Percentiles rank a stretch among this genome's conserved stretches.
phyloP scores from a whole-genome alignment of 352 stramenopile genomes.

The Phytophthora quininea region DNA sequence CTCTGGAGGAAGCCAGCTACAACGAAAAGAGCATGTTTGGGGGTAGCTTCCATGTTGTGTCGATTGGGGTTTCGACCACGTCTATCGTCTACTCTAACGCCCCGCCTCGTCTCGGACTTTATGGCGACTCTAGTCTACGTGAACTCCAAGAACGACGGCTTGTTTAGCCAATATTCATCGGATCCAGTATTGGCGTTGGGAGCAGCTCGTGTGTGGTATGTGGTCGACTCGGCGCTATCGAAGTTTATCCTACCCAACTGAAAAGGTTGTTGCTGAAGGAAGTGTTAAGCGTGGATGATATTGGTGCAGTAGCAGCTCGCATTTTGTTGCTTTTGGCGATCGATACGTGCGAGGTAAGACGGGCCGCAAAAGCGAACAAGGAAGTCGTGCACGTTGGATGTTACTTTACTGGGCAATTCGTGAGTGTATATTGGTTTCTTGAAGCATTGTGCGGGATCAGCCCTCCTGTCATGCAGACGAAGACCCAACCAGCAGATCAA shows the following conservation, averaged over 20 bases:
- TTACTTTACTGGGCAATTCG: not conserved
- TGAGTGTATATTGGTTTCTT: not conserved
- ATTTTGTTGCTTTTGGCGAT: not conserved
- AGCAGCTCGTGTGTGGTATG: not conserved
- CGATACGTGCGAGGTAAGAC: not conserved
- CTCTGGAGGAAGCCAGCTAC: not conserved
- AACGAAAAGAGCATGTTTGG: not conserved
- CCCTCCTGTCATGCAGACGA: not conserved
- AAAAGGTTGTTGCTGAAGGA: not conserved
- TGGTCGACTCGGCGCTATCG: not conserved
- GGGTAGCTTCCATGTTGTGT: not conserved
- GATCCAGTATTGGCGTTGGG: not conserved
- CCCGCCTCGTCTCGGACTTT: not conserved
- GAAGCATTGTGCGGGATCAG: not conserved
- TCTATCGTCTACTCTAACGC: not conserved
- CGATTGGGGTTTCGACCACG: not conserved
- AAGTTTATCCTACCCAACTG: not conserved
- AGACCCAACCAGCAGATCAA: not conserved
- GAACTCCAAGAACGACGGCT: not conserved
- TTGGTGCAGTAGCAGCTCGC: not conserved
- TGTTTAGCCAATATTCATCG: not conserved
- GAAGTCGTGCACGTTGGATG: not conserved
- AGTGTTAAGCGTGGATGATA: not conserved
- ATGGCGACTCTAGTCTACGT: not conserved
- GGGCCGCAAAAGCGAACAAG: no score